These are phyloP conservation scores for Wakefieldia striispora DNA, from an alignment of 768 basidiomycete species.

Conservation along the genomic window DNA sequence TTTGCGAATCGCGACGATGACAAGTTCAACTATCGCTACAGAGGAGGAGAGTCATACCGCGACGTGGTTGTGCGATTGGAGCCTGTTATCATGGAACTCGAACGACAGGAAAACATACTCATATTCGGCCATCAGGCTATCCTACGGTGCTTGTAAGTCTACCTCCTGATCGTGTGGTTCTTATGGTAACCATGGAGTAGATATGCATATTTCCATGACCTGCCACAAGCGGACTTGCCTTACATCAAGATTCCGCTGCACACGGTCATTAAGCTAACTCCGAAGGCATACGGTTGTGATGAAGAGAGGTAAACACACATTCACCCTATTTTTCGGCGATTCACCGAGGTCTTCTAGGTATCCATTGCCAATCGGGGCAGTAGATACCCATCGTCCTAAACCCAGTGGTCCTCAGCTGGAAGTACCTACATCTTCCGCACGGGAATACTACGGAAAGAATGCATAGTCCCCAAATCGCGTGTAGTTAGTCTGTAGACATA, in stretches of 20 bases:
- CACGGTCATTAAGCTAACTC: conserved; percentile 97
- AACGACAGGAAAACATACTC: conserved; percentile 95
- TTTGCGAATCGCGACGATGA: conserved; percentile 98
- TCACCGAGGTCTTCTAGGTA: conserved; percentile 50
- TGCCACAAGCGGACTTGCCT: conserved; percentile 90
- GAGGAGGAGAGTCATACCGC: conserved; percentile 96
- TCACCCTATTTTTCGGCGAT: background rate
- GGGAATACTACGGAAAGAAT: conserved; percentile 37
- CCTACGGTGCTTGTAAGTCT: conserved; percentile 67
- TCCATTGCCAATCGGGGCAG: conserved; percentile 85
- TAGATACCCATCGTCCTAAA: conserved; percentile 87
- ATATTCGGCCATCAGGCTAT: conserved; percentile 97
- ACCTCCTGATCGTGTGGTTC: background rate
- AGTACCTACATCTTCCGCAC: conserved; percentile 19
- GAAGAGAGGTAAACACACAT: conserved; percentile 72
- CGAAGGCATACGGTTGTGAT: conserved; percentile 97
- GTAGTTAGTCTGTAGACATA: no score
- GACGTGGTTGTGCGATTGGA: conserved; percentile 95
- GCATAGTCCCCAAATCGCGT: conserved; percentile 5
- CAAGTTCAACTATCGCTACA: conserved; percentile 98
- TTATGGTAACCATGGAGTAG: conserved; percentile 36
- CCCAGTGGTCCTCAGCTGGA: conserved; percentile 27
- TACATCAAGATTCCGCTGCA: conserved; percentile 98
- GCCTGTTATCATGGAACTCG: conserved; percentile 98
- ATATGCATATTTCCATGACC: conserved; percentile 95